Conservation (phyloP, 148 eudicot genomes). For the Vaccinium corymbosum region DNA sequence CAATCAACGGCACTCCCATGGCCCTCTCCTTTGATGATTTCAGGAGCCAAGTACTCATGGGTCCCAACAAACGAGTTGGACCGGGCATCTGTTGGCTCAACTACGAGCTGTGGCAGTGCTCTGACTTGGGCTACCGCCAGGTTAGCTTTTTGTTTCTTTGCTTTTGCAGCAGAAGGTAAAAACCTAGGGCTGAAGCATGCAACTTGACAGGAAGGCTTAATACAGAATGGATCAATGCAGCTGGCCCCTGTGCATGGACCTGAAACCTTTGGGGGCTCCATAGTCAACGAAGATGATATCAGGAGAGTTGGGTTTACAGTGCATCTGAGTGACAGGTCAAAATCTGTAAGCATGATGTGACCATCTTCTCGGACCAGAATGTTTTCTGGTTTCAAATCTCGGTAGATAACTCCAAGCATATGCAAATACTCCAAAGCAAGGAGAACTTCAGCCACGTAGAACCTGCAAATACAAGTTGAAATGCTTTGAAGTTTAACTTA, state of each 20-base stretch:
- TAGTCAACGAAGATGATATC: slow-evolving; percentile 19
- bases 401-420: slow-evolving; percentile 46
- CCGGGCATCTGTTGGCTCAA: slow-evolving; percentile 45
- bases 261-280: slow-evolving; percentile 8
- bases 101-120: slow-evolving; percentile 44
- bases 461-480: slow-evolving; percentile 23
- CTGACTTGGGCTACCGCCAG: slow-evolving; percentile 30
- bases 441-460: slow-evolving; percentile 32
- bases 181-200: slow-evolving; percentile 38
- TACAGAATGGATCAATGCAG: slow-evolving; percentile 59
- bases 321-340: slow-evolving; percentile 43
- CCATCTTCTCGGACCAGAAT: slow-evolving; percentile 51
- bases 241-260: slow-evolving; percentile 36
- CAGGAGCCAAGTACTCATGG: slow-evolving; percentile 47
- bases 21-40: slow-evolving; percentile 43
- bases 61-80: slow-evolving; percentile 52
- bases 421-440: slow-evolving; percentile 48
- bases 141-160: slow-evolving; percentile 22
- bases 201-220: slow-evolving; percentile 39
- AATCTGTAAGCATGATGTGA: slow-evolving; percentile 47
- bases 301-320: slow-evolving; percentile 36
- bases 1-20: slow-evolving; percentile 54
- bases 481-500: not conserved
- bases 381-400: slow-evolving; percentile 46
- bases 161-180: slow-evolving; percentile 44